A percentile compares a stretch with the other conserved stretches of the same genome.
Evolutionary conservation across 495 filamentous ascomycete species (phyloP).

Genomic region (Amniculicola lignicola): DNA sequence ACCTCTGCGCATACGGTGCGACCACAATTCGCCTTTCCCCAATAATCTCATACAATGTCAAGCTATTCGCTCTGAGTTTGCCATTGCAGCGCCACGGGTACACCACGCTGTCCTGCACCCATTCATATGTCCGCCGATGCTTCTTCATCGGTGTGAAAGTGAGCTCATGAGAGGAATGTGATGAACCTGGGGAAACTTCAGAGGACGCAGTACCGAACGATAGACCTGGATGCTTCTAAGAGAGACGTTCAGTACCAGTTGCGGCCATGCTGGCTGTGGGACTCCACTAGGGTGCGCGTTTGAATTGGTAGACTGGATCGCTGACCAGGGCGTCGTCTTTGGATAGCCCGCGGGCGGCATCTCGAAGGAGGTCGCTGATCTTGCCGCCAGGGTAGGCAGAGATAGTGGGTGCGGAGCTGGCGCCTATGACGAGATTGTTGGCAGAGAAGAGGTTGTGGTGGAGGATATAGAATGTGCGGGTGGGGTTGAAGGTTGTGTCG

Average conservation of each 20-base stretch:
- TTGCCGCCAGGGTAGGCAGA: slow-evolving; percentile 48
- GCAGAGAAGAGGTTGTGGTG: slow-evolving; percentile 1
- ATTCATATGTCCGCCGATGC: slow-evolving; percentile 1
- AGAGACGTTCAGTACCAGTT: background rate
- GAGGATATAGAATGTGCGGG: slow-evolving; percentile 1
- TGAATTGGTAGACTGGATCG: background rate
- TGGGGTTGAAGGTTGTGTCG: background rate
- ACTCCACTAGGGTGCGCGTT: background rate
- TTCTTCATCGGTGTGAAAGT: background rate
- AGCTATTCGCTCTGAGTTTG: background rate
- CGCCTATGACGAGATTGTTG: background rate
- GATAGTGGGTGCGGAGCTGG: background rate
- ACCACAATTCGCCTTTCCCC: background rate
- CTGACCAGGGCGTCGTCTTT: background rate
- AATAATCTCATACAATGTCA: background rate
- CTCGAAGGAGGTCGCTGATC: slow-evolving; percentile 42
- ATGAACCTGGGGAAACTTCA: background rate
- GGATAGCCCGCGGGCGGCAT: slow-evolving; percentile 12
- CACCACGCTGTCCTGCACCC: slow-evolving; percentile 3
- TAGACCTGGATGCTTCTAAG: background rate
- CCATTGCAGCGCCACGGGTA: slow-evolving; percentile 4
- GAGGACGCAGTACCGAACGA: background rate
- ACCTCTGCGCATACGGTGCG: slow-evolving; percentile 2
- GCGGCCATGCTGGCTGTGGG: background rate
- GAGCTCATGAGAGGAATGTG: background rate